Conservation (phyloP, 1,284 basidiomycete genomes). For the Trichosporon inkin region DNA sequence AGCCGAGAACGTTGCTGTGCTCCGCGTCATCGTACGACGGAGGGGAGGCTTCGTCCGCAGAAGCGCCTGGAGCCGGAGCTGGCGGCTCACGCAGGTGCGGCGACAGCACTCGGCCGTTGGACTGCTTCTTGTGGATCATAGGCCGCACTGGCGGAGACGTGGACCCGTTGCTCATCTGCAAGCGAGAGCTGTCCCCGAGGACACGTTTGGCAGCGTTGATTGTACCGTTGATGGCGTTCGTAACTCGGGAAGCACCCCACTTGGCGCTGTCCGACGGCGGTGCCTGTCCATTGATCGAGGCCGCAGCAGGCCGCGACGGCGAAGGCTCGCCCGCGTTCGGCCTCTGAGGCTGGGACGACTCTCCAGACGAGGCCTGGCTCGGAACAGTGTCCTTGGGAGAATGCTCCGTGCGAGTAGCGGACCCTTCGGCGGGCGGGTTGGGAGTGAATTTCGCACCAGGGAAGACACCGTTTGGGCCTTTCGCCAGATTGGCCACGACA, state of each 20-base stretch:
- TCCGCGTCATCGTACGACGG: background rate
- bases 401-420: no score
- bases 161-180: background rate
- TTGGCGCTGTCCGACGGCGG: background rate
- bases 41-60: background rate
- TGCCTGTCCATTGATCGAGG: background rate
- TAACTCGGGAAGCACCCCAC: background rate
- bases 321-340: no score
- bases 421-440: background rate
- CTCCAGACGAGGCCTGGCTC: no score
- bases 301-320: background rate
- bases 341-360: no score
- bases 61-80: background rate
- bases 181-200: background rate
- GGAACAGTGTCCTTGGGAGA: no score
- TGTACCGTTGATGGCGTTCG: slow-evolving; percentile 4
- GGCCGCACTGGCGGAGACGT: background rate
- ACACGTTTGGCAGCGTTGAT: background rate
- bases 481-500: background rate
- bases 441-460: background rate
- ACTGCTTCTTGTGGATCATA: background rate
- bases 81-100: background rate
- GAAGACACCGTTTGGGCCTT: background rate
- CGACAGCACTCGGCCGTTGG: background rate
- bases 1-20: background rate